Percentiles rank a stretch among this genome's conserved stretches.
phyloP scores from a whole-genome alignment of 805 yeast species.

The Candida awuae region DNA sequence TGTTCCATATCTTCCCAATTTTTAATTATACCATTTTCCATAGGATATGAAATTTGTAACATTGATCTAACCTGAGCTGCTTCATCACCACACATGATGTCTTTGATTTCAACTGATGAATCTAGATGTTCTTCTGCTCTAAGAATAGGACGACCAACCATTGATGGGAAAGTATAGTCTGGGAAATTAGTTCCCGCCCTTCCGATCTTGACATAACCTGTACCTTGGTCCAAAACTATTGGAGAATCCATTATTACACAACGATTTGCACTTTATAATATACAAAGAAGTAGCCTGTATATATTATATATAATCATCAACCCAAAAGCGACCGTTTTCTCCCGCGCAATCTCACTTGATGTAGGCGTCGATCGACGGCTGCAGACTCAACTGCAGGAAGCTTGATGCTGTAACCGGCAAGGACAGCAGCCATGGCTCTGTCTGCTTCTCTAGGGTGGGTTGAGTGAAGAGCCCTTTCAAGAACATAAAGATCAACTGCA shows the following conservation, averaged over 20 bases:
- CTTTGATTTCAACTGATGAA: conserved; percentile 72
- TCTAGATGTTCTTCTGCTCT: conserved; percentile 86
- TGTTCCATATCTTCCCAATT: conserved; percentile 99
- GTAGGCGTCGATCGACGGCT: conserved; percentile 59
- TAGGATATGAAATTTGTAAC: conserved; percentile 90
- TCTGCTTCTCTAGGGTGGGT: conserved; percentile 77
- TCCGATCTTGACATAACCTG: conserved; percentile 96
- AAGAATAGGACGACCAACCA: conserved; percentile 93
- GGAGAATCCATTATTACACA: conserved; percentile 8
- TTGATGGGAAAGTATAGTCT: conserved; percentile 92
- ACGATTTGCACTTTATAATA: neutral
- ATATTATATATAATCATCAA: conserved; percentile 2
- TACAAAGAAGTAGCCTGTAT: neutral
- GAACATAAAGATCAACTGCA: conserved; percentile 93
- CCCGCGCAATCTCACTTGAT: conserved; percentile 84
- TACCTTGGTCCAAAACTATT: conserved; percentile 93
- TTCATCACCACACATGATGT: conserved; percentile 96
- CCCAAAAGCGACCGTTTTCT: conserved; percentile 95
- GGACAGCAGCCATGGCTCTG: conserved; percentile 57
- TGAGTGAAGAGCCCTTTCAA: conserved; percentile 84
- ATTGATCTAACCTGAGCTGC: conserved; percentile 87
- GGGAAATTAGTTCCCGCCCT: conserved; percentile 97
- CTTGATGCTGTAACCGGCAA: conserved; percentile 53
- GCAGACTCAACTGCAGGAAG: conserved; percentile 28
- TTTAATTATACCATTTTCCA: conserved; percentile 96